These are phyloP conservation scores for Lotmaria passim DNA, from an alignment of 208 protist species.

Conservation along the genomic window DNA sequence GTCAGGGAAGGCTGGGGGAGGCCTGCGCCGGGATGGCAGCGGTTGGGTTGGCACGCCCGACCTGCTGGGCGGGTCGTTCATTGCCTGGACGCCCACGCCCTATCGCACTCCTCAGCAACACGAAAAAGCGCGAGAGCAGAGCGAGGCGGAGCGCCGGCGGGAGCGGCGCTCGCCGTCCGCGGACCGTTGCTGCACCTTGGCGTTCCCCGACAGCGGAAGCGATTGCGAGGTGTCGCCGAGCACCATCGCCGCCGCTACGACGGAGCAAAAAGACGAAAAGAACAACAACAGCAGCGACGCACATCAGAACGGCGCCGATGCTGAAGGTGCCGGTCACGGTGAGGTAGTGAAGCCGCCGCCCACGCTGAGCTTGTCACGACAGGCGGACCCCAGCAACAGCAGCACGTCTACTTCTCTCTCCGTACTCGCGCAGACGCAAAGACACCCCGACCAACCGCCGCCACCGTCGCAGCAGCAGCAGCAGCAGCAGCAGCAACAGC, in stretches of 20 bases:
- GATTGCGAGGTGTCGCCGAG: conserved; percentile 1
- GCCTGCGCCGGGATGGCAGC: conserved; percentile 7
- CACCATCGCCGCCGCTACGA: not conserved
- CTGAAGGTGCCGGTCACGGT: no score
- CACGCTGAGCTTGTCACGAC: no score
- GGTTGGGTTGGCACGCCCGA: conserved; percentile 9
- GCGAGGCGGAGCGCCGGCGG: not conserved
- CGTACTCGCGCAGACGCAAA: no score
- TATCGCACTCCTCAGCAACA: not conserved
- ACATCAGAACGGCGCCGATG: not conserved
- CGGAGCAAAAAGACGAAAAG: not conserved
- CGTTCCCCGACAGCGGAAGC: not conserved
- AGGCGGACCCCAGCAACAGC: no score
- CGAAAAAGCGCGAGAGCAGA: not conserved
- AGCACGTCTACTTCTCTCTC: no score
- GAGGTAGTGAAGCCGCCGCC: no score
- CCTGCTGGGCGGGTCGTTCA: conserved; percentile 3
- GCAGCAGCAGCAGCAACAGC: no score
- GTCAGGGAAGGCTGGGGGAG: not conserved
- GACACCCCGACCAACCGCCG: no score
- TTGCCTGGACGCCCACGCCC: not conserved
- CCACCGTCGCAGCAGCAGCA: no score
- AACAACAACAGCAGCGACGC: not conserved
- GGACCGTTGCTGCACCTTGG: not conserved
- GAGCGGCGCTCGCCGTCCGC: not conserved